Evolutionary conservation across 495 filamentous ascomycete species (phyloP), one percentile per base, ranked within the genome.

Genomic region (Penicillium turbatum): DNA sequence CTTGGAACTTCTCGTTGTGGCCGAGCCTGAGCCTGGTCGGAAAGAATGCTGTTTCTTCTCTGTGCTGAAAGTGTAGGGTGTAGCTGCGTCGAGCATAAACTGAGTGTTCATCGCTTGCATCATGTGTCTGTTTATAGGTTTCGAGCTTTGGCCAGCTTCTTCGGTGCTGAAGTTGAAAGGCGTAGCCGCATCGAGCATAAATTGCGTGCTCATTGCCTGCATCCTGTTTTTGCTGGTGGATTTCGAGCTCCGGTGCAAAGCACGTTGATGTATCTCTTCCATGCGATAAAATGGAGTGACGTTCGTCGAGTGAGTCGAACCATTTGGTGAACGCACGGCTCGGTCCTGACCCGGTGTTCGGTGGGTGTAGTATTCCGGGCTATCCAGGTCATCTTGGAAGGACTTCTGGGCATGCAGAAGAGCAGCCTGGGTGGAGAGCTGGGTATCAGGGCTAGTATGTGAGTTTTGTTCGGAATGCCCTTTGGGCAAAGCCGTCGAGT

Each of bases 381-480:
- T 77, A 15, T 67, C 60, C 12, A 79, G 43, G 26, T 77, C 72
- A 26, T 77, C 65, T 35, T 78, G 73, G 38, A 80, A 79, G 0
- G 72, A 76, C 21, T 62, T 68, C 48, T 78, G 76, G 11, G 77
- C 77, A 47, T 72, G 68, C 5, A 70, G 42, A n/a, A 79, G 55
- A 11, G 78, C 78, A 32, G 74, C 76, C 37, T 79, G 78, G 1
- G 78, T 81, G 1, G 77, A 78, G 17, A 79, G 62, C 21, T 75
- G 67, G 3, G 63, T 56, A 27, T 76, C 76, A 3, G 55, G 55
- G 49, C 56, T 66, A 3, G 59, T 53, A n/a, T 63, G 54, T 1
- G 41, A 46, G 9, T 55, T 53, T 11, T 54, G 31, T 6, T 59
- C 61, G 11, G 69, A 50, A 37, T 61, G 43, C 15, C 32, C 35